Percentiles rank a stretch among this genome's conserved stretches.
Evolutionary conservation across 371 early-diverging fungal genomes (phyloP).

Genomic region (Mucor velutinosus): DNA sequence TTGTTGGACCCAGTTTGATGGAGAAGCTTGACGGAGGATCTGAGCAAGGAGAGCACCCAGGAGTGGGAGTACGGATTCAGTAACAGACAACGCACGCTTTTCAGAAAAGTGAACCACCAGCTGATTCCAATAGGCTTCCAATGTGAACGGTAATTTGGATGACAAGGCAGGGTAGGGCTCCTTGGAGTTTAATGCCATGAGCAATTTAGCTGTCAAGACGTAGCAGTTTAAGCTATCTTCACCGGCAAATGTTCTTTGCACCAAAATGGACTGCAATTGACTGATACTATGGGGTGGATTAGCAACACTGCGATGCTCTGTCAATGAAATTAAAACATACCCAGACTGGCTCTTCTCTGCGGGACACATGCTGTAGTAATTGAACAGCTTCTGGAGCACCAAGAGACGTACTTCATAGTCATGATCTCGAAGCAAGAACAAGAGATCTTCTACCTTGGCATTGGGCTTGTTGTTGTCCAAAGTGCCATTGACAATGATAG

Average conservation of each 20-base stretch:
- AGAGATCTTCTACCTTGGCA: conserved; percentile 15
- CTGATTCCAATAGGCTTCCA: conserved; percentile 42
- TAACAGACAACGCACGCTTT: conserved; percentile 36
- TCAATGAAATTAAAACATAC: background rate
- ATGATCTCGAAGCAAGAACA: conserved; percentile 34
- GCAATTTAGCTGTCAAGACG: conserved; percentile 46
- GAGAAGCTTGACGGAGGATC: background rate
- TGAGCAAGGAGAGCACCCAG: conserved; percentile 45
- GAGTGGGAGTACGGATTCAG: conserved; percentile 48
- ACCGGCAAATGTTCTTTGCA: conserved; percentile 50
- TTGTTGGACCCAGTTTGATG: conserved; percentile 25
- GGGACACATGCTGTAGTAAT: conserved; percentile 5
- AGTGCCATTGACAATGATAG: conserved; percentile 33
- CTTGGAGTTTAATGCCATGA: conserved; percentile 32
- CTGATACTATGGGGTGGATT: conserved; percentile 14
- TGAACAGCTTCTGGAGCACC: conserved; percentile 44
- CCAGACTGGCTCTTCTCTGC: background rate
- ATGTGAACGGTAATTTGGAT: conserved; percentile 28
- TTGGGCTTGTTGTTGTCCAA: conserved; percentile 21
- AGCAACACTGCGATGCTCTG: background rate
- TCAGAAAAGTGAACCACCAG: conserved; percentile 33
- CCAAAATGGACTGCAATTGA: conserved; percentile 42
- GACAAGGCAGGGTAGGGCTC: conserved; percentile 38
- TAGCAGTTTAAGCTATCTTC: conserved; percentile 59
- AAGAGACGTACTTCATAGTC: conserved; percentile 68